Evolutionary conservation across 805 yeast species (phyloP).

Genomic region (Yarrowia deformans): DNA sequence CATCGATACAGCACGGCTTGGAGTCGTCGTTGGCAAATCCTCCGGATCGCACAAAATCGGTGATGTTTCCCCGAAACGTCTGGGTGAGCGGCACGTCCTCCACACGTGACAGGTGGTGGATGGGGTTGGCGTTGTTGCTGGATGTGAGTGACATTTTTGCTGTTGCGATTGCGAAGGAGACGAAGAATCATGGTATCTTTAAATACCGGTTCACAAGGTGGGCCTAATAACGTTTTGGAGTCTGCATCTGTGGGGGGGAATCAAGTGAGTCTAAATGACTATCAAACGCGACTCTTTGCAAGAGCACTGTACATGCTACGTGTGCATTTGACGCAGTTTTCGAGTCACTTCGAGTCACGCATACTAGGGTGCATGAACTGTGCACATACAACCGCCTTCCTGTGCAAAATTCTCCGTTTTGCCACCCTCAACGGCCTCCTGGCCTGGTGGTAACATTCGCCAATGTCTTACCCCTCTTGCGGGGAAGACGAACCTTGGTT

Average conservation of each 20-base stretch:
- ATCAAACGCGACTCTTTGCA: no score
- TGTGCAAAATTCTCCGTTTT: conserved; percentile 7
- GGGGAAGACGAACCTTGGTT: conserved; percentile 16
- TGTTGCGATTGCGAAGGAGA: neutral
- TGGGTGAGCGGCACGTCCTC: neutral
- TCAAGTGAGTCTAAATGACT: no score
- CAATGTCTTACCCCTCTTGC: neutral
- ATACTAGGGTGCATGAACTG: neutral
- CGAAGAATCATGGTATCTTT: no score
- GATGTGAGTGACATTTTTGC: neutral
- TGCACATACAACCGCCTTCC: no score
- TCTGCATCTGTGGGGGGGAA: no score
- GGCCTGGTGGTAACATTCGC: neutral
- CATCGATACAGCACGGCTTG: conserved; percentile 30
- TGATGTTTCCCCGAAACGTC: conserved; percentile 22
- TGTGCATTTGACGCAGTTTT: neutral
- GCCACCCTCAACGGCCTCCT: neutral
- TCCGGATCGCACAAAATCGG: conserved; percentile 27
- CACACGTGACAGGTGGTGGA: conserved; percentile 7
- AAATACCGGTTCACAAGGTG: no score
- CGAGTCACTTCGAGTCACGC: neutral
- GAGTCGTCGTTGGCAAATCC: conserved; percentile 16
- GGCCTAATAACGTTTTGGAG: no score
- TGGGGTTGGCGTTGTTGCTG: neutral
- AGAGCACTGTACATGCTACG: no score